phyloP scores from a whole-genome alignment of 495 filamentous ascomycete genomes.

The Xylaria acuta region DNA sequence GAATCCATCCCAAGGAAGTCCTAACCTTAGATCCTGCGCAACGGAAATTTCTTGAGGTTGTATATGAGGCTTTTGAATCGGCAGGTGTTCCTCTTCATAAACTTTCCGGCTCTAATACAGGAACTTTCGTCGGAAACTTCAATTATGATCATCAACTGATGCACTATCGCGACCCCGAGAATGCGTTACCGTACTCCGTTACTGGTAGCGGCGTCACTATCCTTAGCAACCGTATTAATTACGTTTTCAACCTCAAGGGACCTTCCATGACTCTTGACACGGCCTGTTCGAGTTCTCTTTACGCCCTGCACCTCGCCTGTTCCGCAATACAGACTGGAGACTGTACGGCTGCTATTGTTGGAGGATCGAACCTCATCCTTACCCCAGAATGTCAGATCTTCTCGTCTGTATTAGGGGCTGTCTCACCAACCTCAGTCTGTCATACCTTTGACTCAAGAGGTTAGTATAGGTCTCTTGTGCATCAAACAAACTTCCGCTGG shows the following conservation, averaged over 20 bases:
- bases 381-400: constrained; percentile 15
- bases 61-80: constrained; percentile 83
- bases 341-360: constrained; percentile 23
- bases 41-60: constrained; percentile 74
- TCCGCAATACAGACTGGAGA: constrained; percentile 24
- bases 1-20: constrained; percentile 70
- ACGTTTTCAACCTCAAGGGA: constrained; percentile 29
- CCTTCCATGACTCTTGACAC: constrained; percentile 41
- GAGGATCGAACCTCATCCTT: constrained; percentile 20
- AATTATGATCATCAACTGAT: constrained; percentile 70
- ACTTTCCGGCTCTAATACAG: constrained; percentile 72
- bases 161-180: constrained; percentile 23
- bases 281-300: constrained; percentile 48
- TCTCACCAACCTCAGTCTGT: constrained; percentile 42
- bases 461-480: not conserved
- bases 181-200: not conserved
- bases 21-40: constrained; percentile 82
- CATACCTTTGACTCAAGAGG: constrained; percentile 47
- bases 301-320: constrained; percentile 43
- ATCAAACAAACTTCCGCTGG: no score
- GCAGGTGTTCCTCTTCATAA: constrained; percentile 77
- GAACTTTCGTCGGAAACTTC: constrained; percentile 80
- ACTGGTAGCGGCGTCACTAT: constrained; percentile 25
- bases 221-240: constrained; percentile 31
- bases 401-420: constrained; percentile 15